Evolutionary conservation across 2,329 filamentous ascomycete species (phyloP), one percentile per base, ranked within the genome.

Genomic region (Epichloe sibirici): DNA sequence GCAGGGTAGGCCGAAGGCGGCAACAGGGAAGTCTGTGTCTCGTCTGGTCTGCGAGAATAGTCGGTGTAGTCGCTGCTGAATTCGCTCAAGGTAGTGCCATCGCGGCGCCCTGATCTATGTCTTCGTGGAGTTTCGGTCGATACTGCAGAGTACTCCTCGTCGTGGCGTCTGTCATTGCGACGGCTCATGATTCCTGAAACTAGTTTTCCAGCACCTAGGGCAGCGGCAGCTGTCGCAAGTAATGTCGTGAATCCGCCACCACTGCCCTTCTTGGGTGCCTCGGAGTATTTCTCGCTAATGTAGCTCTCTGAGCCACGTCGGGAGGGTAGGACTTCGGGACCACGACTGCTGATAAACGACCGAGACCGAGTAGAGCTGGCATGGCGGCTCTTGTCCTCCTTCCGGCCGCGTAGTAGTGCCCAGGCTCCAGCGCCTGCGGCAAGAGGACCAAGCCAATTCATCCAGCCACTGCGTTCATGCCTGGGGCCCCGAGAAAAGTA

Each of bases 251-350:
- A 75, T 8, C 82, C 81, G 17, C 77, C 76, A 39, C 70, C 65
- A 53, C 63, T 65, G 53, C 63, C 66, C 60, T 64, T 72, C 25
- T 69, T 69, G 31, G 61, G 58, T 51, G 64, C 57, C n/a, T 82
- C 76, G 0, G 77, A 78, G 53, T 78, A 77, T 63, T 89, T 88
- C 57, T 89, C 84, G 40, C 85, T 78, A 37, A 77, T 68, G 57
- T 81, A 83, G 49, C 81, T 85, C 4, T 73, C 74, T 0, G 79
- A 83, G 3, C 65, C 72, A 35, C 71, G 69, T 43, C 76, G 70
- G 0, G 78, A 81, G 1, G 77, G 68, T 9, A 79, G 60, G 2
- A 78, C 75, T 54, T 81, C 76, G 1, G 74, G 71, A 5, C 63
- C 69, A 31, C 70, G 66, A 49, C 65, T 69, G 39, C 65, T 63